These are phyloP conservation scores for Botryosphaeria dothidea DNA, from an alignment of 2,329 filamentous ascomycete genomes.

Conservation along the genomic window DNA sequence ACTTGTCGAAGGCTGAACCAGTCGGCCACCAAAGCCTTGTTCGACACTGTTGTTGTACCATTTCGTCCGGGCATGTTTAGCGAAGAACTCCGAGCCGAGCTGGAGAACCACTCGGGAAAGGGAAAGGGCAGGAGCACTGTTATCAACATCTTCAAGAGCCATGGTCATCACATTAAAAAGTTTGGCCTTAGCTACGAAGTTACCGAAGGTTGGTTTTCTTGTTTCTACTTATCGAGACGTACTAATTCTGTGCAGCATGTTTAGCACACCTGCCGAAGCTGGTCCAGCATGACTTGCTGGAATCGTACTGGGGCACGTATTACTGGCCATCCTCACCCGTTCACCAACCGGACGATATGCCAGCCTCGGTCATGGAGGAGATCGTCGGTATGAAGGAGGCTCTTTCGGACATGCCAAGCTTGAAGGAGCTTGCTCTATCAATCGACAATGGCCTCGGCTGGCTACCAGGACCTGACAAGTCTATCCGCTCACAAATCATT, in stretches of 20 bases:
- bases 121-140: conserved; percentile 54
- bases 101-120: conserved; percentile 21
- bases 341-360: conserved; percentile 59
- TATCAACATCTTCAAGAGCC: conserved; percentile 62
- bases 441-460: conserved; percentile 69
- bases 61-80: conserved; percentile 63
- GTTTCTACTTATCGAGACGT: no score
- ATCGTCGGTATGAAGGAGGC: conserved; percentile 62
- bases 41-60: conserved; percentile 64
- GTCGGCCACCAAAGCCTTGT: conserved; percentile 60
- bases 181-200: conserved; percentile 71
- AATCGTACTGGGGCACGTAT: conserved; percentile 65
- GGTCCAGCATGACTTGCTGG: conserved; percentile 53
- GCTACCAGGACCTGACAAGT: conserved; percentile 62
- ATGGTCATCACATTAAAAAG: conserved; percentile 60
- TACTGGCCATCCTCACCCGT: conserved; percentile 64
- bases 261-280: conserved; percentile 58
- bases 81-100: conserved; percentile 35
- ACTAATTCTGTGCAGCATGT: conserved; percentile 27
- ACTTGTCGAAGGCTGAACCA: conserved; percentile 61
- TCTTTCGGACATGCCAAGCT: conserved; percentile 56
- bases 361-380: conserved; percentile 64
- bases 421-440: conserved; percentile 66
- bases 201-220: conserved; percentile 53
- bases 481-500: conserved; percentile 50